Evolutionary conservation across 169 alveolate genomes (phyloP).

Genomic region (Sarcocystis neurona): DNA sequence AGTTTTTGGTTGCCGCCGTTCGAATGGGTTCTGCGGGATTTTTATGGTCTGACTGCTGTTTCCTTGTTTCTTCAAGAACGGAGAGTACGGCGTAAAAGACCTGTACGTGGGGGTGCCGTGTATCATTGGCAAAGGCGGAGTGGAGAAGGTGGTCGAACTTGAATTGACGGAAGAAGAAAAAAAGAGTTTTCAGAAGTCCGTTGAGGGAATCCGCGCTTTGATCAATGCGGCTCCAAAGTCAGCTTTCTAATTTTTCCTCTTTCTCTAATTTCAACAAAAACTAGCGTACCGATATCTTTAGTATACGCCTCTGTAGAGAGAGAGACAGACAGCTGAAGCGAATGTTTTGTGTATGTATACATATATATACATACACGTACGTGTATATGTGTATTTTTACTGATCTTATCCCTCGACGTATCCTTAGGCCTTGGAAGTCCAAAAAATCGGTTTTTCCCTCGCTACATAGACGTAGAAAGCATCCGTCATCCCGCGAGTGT

Average conservation of each 20-base stretch:
- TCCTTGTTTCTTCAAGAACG: conserved; percentile 58
- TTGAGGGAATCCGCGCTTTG: conserved; percentile 44
- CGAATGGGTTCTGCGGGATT: too few relatives aligned
- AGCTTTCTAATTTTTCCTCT: too few relatives aligned
- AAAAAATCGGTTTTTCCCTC: too few relatives aligned
- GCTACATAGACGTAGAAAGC: too few relatives aligned
- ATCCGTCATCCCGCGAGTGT: too few relatives aligned
- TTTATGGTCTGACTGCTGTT: too few relatives aligned
- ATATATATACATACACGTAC: background rate
- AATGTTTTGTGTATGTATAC: background rate
- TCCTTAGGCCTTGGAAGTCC: too few relatives aligned
- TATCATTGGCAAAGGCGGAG: conserved; percentile 77
- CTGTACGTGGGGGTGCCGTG: conserved; percentile 81
- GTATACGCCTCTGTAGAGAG: background rate
- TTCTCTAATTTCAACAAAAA: background rate
- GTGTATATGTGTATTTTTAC: background rate
- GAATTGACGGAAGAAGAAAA: conserved; percentile 67
- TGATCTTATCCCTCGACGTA: too few relatives aligned
- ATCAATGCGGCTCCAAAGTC: conserved; percentile 46
- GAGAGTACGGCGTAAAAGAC: conserved; percentile 77
- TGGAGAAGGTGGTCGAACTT: conserved; percentile 73
- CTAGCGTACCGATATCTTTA: too few relatives aligned
- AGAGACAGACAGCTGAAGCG: background rate
- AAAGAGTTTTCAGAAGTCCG: conserved; percentile 51
- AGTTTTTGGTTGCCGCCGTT: too few relatives aligned